These are phyloP conservation scores for Anisodus tanguticus DNA, from an alignment of 257 asterid genomes.

Conservation along the genomic window DNA sequence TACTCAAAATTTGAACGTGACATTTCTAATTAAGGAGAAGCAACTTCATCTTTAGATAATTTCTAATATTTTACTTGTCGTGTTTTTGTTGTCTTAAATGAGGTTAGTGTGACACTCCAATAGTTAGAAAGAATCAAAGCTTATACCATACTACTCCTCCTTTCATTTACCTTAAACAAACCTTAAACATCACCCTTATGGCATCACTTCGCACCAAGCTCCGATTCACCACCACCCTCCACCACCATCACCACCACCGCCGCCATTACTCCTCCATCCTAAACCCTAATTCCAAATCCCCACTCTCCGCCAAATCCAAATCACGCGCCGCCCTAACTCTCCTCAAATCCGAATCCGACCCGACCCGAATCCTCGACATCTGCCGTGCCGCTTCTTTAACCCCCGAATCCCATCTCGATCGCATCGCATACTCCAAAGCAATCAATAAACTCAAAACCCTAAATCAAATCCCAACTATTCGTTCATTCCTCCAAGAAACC, in stretches of 20 bases:
- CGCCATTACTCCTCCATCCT: slow-evolving; percentile 53
- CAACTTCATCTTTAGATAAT: too few relatives aligned
- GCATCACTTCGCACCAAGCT: slow-evolving; percentile 66
- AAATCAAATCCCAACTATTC: slow-evolving; percentile 55
- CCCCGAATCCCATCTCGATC: slow-evolving; percentile 73
- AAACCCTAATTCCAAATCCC: slow-evolving; percentile 50
- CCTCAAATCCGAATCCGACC: slow-evolving; percentile 73
- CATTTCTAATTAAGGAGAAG: too few relatives aligned
- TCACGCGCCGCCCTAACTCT: slow-evolving; percentile 70
- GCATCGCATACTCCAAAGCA: slow-evolving; percentile 66
- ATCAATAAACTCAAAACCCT: slow-evolving; percentile 55
- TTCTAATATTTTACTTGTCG: too few relatives aligned
- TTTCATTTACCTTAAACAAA: neutral
- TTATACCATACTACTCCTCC: too few relatives aligned
- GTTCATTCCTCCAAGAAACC: slow-evolving; percentile 61
- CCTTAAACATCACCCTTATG: slow-evolving; percentile 32
- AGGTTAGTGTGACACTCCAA: too few relatives aligned
- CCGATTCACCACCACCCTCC: slow-evolving; percentile 42
- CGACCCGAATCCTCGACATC: slow-evolving; percentile 73
- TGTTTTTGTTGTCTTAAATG: too few relatives aligned
- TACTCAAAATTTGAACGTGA: too few relatives aligned
- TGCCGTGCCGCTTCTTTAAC: slow-evolving; percentile 77
- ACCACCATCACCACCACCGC: slow-evolving; percentile 40
- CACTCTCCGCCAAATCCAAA: slow-evolving; percentile 55
- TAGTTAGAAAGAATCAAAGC: too few relatives aligned